These are phyloP conservation scores for Aspergillus haitiensis DNA, from an alignment of 495 filamentous ascomycete species.

Conservation along the genomic window DNA sequence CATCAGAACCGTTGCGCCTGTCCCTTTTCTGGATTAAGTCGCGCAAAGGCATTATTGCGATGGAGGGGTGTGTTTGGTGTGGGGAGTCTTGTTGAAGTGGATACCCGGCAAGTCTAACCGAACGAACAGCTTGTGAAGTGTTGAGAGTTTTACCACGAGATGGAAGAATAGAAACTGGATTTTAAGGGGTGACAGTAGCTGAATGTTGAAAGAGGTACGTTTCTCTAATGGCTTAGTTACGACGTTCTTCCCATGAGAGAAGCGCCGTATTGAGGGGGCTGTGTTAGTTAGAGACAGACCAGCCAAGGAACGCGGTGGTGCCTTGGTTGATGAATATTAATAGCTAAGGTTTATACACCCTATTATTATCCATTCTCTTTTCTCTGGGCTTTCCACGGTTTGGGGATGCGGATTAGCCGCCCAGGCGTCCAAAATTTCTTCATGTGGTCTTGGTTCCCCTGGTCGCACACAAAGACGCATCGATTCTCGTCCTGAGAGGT, in stretches of 20 bases:
- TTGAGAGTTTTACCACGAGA: constrained; percentile 1
- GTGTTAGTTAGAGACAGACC: constrained; percentile 13
- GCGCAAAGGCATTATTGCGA: constrained; percentile 64
- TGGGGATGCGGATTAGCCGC: constrained; percentile 18
- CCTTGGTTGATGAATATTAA: constrained; percentile 14
- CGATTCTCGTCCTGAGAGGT: neutral
- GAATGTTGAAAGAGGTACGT: constrained; percentile 1
- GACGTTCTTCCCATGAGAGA: constrained; percentile 6
- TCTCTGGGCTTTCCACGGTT: constrained; percentile 15
- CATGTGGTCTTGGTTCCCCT: constrained; percentile 9
- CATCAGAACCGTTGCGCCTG: constrained; percentile 42
- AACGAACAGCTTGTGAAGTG: neutral
- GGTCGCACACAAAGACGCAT: constrained; percentile 4
- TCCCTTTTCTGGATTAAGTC: constrained; percentile 76
- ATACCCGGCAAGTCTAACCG: constrained; percentile 8
- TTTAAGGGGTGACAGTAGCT: neutral
- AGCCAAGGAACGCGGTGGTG: neutral
- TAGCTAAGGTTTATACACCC: neutral
- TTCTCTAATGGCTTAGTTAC: constrained; percentile 6
- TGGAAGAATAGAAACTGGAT: constrained; percentile 5
- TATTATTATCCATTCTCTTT: constrained; percentile 6
- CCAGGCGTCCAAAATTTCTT: constrained; percentile 5
- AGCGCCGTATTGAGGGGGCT: constrained; percentile 11
- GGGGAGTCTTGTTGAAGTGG: constrained; percentile 15
- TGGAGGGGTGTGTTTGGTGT: neutral